Evolutionary conservation across 2,329 filamentous ascomycete genomes (phyloP), one percentile per base, ranked within the genome.

Genomic region (Aspergillus brasiliensis): DNA sequence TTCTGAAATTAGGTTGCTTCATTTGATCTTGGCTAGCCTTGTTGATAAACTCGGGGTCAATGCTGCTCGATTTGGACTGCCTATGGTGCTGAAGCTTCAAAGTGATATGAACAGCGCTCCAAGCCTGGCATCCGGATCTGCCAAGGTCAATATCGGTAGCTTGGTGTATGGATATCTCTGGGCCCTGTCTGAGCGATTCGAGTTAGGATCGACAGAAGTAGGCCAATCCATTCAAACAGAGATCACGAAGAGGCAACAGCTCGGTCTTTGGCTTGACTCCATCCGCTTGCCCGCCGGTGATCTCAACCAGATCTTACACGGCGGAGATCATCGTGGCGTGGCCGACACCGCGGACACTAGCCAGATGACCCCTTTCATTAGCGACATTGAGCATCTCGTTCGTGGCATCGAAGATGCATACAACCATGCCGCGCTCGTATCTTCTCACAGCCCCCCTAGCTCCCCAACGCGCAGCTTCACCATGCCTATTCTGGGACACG

Each of bases 141-240:
- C 88, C 28, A 95, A 94, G 71, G 85, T 96, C 40, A 89, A 91
- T 46, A 81, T 96, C 46, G 92, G 91, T 28, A 92, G 90, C 71
- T 80, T 98, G 58, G 91, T 94, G 53, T 91, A 96, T 70, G 93
- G 92, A 8, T 97, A 97, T 75, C 87, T 97, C 60, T 94, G 91
- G 89, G 85, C 86, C 0, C 73, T 97, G 62, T 87, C 85, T 4
- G 88, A 93, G 60, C 88, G 86, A 57, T 93, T 97, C 63, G 85
- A 91, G 48, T 88, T 96, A 62, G 89, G 93, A 56, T 82, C 82
- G 6, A 88, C 89, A 0, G 80, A 83, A 0, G 83, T 91, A 17
- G 92, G 91, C 7, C 83, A 84, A 55, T 86, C 87, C 7, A 87
- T 97, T 34, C 84, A 89, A 57, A 87, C 86, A 59, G 93, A 97